Conservation (phyloP, 805 yeast genomes). For the Groenewaldozyma tartarivorans region DNA sequence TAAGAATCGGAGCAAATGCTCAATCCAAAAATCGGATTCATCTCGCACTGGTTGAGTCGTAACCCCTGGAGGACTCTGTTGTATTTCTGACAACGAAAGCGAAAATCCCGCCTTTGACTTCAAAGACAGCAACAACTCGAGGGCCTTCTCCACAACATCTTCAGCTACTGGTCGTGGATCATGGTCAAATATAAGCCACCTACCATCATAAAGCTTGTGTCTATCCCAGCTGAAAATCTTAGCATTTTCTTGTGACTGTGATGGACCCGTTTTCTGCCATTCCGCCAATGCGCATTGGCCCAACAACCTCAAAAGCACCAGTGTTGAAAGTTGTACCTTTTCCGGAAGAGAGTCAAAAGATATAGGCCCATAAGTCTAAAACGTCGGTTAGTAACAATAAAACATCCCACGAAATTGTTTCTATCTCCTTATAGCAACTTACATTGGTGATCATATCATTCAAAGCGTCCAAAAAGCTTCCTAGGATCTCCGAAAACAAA, state of each 20-base stretch:
- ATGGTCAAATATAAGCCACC: conserved; percentile 7
- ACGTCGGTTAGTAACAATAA: too few species aligned
- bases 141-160: conserved; percentile 6
- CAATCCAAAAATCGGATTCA: conserved; percentile 16
- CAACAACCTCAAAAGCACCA: conserved; percentile 11
- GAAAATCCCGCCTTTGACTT: conserved; percentile 8
- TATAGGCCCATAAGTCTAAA: too few species aligned
- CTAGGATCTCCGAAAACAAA: conserved; percentile 11
- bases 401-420: neutral
- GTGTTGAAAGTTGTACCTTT: neutral
- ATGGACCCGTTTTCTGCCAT: conserved; percentile 8
- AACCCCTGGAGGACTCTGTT: neutral
- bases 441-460: conserved; percentile 7
- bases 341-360: neutral
- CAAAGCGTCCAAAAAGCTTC: conserved; percentile 8
- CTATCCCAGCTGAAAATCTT: conserved; percentile 2
- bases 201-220: conserved; percentile 3
- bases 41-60: conserved; percentile 5
- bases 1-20: conserved; percentile 34
- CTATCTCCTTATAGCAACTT: too few species aligned
- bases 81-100: neutral
- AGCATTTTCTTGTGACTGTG: neutral
- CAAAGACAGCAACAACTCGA: conserved; percentile 9
- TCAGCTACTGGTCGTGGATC: conserved; percentile 9
- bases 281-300: conserved; percentile 11